Evolutionary conservation across 2,329 filamentous ascomycete species (phyloP), one percentile per base, ranked within the genome.

Genomic region (Xylariaceae sp.): DNA sequence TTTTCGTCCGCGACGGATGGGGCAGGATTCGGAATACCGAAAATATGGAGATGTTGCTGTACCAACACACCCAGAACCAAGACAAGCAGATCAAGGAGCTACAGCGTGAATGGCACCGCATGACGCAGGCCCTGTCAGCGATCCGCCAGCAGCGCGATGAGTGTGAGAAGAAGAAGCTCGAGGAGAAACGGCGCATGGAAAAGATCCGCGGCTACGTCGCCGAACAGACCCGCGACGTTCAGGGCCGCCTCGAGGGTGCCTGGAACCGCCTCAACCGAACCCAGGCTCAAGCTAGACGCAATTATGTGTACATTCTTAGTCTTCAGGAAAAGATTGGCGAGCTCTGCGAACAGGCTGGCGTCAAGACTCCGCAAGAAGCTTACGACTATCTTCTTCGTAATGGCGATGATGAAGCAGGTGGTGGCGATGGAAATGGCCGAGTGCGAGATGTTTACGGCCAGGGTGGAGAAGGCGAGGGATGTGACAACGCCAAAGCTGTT

Each of bases 211-310:
- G 32, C 3, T 55, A 58, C 32, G 43, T 58, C 6, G 53, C 51
- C 3, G 44, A 56, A 1, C 51, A 59, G 32, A 54, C 57, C 9
- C 54, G 51, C 40, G 59, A 59, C 8, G 37, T 44, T 4, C 54
- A 56, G 52, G 34, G 35, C 19, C 48, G 53, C 5, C 45, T 63
- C 7, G 57, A 64, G 44, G 30, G 4, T n/a, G 55, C 56, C 1
- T 41, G 34, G 34, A 9, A 46, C 32, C 47, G 39, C 2, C 29
- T 57, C 19, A 11, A 37, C 2, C 11, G 5, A 9, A 50, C 50
- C 3, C 56, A 45, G 7, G 48, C 52, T 4, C 29, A 39, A 9
- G 46, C 54, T 44, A 42, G 26, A 29, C 35, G 49, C 26, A 54
- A 53, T 31, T 12, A 27, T 45, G 9, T 34, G 3, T 37, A 37